Percentiles rank a stretch among this genome's conserved stretches.
These are phyloP conservation scores for Truncatella angustata DNA, from an alignment of 2,329 filamentous ascomycete genomes.

Conservation along the genomic window DNA sequence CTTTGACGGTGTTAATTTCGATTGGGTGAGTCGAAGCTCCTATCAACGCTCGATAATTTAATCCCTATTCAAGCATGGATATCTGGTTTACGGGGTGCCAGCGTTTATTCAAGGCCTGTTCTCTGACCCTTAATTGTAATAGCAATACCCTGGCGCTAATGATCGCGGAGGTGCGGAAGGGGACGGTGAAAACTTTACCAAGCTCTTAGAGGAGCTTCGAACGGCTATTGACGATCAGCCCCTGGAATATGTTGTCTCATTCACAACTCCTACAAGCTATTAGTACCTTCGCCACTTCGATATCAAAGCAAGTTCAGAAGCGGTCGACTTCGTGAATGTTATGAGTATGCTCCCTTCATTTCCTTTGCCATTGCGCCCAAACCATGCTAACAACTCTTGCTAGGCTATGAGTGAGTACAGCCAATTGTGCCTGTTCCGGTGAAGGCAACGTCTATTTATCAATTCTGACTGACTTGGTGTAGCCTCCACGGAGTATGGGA, in stretches of 20 bases:
- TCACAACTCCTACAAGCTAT: constrained; percentile 9
- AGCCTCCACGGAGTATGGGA: constrained; percentile 44
- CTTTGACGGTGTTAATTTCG: constrained; percentile 18
- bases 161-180: background rate
- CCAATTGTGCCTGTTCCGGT: background rate
- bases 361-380: background rate
- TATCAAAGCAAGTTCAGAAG: background rate
- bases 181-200: background rate
- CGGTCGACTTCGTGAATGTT: background rate
- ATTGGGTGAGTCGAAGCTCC: constrained; percentile 19
- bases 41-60: no score
- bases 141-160: background rate
- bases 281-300: constrained; percentile 17
- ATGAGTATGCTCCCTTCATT: no score
- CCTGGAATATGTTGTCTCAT: constrained; percentile 1
- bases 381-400: background rate
- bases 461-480: constrained; percentile 35
- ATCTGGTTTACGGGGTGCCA: background rate
- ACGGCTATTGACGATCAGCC: background rate
- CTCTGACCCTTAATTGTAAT: no score
- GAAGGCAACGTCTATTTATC: constrained; percentile 30
- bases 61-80: constrained; percentile 15
- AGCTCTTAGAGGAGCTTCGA: background rate
- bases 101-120: no score
- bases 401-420: background rate